Evolutionary conservation across 306 rosid species (phyloP).

Genomic region (Fragaria vesca): DNA sequence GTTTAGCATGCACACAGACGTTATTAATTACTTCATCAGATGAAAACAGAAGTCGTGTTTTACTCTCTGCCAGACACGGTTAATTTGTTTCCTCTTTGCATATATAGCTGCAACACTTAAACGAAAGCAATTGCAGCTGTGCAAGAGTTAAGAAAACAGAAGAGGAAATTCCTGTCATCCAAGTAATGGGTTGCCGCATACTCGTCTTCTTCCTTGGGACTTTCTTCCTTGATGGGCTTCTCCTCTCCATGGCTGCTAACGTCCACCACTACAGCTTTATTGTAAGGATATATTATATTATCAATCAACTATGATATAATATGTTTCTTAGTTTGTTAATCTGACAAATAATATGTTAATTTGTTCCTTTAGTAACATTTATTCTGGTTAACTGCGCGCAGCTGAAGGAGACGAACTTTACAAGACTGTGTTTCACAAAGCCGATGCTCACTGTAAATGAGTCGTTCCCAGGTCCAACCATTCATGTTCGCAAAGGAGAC

Average conservation of each 20-base stretch:
- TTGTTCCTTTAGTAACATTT: not conserved
- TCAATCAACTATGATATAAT: not conserved
- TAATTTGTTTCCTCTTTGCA: too few relatives aligned
- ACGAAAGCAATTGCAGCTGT: too few relatives aligned
- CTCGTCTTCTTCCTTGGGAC: not conserved
- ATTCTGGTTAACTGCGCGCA: not conserved
- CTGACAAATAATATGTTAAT: not conserved
- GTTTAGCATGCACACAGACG: too few relatives aligned
- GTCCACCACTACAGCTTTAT: constrained; percentile 26
- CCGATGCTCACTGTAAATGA: constrained; percentile 30
- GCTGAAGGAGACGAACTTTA: constrained; percentile 25
- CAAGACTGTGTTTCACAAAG: constrained; percentile 29
- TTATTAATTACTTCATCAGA: too few relatives aligned
- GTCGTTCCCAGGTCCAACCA: not conserved
- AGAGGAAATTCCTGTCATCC: too few relatives aligned
- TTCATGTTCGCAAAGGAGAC: too few relatives aligned
- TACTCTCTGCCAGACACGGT: too few relatives aligned
- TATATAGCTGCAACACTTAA: too few relatives aligned
- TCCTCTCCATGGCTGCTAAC: constrained; percentile 12
- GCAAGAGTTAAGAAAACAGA: too few relatives aligned
- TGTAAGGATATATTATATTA: not conserved
- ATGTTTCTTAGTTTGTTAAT: not conserved
- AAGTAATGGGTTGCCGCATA: too few relatives aligned
- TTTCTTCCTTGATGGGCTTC: constrained; percentile 1
- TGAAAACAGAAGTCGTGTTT: too few relatives aligned